Percentiles rank a stretch among this genome's conserved stretches.
These are phyloP conservation scores for Blattamonas nauphoetae DNA, from an alignment of 78 protist species.

Conservation along the genomic window DNA sequence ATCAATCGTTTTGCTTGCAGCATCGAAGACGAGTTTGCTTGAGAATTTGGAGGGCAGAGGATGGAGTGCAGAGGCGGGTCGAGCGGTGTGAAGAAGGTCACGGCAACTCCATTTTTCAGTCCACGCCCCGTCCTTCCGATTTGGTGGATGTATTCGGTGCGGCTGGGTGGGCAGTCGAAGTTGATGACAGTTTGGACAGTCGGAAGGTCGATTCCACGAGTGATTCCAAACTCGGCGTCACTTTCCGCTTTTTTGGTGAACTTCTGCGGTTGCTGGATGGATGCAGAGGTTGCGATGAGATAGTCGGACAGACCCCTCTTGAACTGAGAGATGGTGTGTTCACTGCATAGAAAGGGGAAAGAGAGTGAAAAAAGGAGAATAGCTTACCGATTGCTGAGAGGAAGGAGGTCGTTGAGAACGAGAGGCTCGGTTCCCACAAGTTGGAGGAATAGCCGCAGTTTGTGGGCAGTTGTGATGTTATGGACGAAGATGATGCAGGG, in stretches of 20 bases:
- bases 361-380: not conserved
- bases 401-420: slow-evolving; percentile 57
- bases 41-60: not conserved
- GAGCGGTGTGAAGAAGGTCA: not conserved
- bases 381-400: slow-evolving; percentile 42
- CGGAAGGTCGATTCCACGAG: slow-evolving; percentile 68
- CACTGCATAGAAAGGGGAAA: not conserved
- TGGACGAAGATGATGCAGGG: slow-evolving; percentile 63
- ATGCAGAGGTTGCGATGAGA: slow-evolving; percentile 64
- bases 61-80: not conserved
- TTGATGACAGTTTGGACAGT: slow-evolving; percentile 63
- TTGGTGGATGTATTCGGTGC: slow-evolving; percentile 13
- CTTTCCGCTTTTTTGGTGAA: not conserved
- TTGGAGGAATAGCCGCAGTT: slow-evolving; percentile 62
- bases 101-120: slow-evolving; percentile 2
- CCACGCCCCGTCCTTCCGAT: slow-evolving; percentile 45
- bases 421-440: slow-evolving; percentile 50
- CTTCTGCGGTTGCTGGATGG: not conserved
- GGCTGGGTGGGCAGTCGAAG: slow-evolving; percentile 51
- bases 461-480: slow-evolving; percentile 6
- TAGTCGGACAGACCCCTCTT: slow-evolving; percentile 58
- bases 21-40: not conserved
- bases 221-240: slow-evolving; percentile 35
- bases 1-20: not conserved
- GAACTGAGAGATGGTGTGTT: slow-evolving; percentile 55